Percentiles rank a stretch among this genome's conserved stretches.
phyloP scores from a whole-genome alignment of 177 flowering plant genomes.

The Vitis hybrid region DNA sequence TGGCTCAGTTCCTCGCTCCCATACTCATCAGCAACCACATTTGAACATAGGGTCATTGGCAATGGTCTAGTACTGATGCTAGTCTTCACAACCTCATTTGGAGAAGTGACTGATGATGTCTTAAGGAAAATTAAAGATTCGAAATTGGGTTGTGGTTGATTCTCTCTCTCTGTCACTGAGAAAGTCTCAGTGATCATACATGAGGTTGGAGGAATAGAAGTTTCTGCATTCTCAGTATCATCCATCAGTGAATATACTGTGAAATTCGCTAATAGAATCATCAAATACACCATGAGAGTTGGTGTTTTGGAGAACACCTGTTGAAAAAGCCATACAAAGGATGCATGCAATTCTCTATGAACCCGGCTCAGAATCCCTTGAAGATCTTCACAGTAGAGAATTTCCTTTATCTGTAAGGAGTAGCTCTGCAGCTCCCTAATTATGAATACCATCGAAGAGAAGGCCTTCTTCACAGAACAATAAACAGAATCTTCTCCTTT shows the following conservation, averaged over 20 bases:
- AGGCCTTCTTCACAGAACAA: constrained; percentile 38
- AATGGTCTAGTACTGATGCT: neutral
- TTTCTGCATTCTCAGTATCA: constrained; percentile 4
- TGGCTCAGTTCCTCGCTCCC: neutral
- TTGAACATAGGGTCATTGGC: neutral
- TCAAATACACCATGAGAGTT: constrained; percentile 40
- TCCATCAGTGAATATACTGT: constrained; percentile 26
- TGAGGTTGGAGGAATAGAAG: neutral
- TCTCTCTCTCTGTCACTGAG: neutral
- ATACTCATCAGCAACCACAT: neutral
- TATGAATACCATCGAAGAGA: constrained; percentile 39
- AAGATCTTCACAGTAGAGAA: constrained; percentile 27
- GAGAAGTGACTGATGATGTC: too few species aligned
- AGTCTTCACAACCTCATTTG: neutral
- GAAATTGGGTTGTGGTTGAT: neutral
- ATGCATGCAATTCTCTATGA: constrained; percentile 36
- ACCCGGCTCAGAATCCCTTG: constrained; percentile 18
- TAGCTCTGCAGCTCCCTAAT: constrained; percentile 36
- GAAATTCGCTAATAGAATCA: constrained; percentile 42
- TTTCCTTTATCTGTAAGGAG: constrained; percentile 30
- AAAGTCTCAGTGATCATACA: neutral
- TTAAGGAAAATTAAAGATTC: too few species aligned
- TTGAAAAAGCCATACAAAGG: constrained; percentile 49
- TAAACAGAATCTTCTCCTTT: constrained; percentile 12
- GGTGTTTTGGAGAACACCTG: constrained; percentile 48